Base-by-base conservation (phyloP, 75 land plant genomes). In the Pinus tabuliformis region DNA sequence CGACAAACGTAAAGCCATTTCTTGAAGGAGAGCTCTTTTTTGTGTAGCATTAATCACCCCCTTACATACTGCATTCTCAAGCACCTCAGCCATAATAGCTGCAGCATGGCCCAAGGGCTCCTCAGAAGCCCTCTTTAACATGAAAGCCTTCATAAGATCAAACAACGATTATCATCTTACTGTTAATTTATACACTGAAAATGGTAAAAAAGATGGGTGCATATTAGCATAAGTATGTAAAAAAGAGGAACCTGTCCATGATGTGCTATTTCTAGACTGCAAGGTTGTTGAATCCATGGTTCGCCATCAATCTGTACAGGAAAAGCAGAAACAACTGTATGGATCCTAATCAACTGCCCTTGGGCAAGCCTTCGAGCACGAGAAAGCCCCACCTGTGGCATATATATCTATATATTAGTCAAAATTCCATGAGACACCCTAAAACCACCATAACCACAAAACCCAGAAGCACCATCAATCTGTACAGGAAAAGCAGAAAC, bases 91-190 rank as follows among this genome's bases (percentile, higher is more conserved):
- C 66, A 95, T 87, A 57, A 90, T 89, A 17, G 98, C 87, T 66
- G 98, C 95, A 24, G 98, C 98, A 87, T 89, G 98, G n/a, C 91
- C 98, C 62, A 92, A 80, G 73, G 98, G 92, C 54, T 92, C 98
- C 71, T 95, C 98, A 24, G 88, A 65, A 49, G 86, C 87, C 57
- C 93, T 83, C 80, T 87, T 92, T 79, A 95, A 77, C 98, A 95
- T 95, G 81, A 95, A 95, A 26, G 98, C 98, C 98, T 95, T 76
- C 22, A 17, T 15, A 8, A 76, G 11, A 68, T 68, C 42, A 37
- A 42, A 68, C 72, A 39, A 20, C 42, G n/a, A n/a, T 39, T 6
- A 68, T 68, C 13, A 68, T 42, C 22, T 11, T 68, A 6, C 12
- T 39, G 49, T 39, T 42, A 49, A 11, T 49, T 49, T 49, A 2